These are phyloP conservation scores for Arthrobotrys conoides DNA, from an alignment of 2,329 filamentous ascomycete species.

Conservation along the genomic window DNA sequence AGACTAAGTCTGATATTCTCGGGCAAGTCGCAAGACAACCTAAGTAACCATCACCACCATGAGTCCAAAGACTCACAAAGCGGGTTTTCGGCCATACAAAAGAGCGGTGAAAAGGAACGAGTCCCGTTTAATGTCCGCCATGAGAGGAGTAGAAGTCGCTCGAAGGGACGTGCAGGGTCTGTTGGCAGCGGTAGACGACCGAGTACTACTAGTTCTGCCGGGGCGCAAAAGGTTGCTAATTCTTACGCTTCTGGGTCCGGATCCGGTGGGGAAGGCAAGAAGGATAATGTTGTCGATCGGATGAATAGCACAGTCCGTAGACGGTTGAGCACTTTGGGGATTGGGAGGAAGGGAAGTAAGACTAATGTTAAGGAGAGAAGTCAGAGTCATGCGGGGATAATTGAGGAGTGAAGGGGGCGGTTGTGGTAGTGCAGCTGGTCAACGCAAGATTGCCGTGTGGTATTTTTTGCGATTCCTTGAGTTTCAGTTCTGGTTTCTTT, in stretches of 20 bases:
- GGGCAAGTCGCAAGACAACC: constrained; percentile 53
- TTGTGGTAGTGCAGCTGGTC: not conserved
- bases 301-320: constrained; percentile 79
- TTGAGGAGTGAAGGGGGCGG: constrained; percentile 38
- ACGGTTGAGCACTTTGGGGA: constrained; percentile 81
- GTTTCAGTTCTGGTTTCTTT: constrained; percentile 22
- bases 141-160: constrained; percentile 56
- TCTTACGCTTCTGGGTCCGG: constrained; percentile 43
- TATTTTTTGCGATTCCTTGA: constrained; percentile 22
- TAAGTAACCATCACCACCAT: constrained; percentile 44
- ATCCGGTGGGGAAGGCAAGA: constrained; percentile 48
- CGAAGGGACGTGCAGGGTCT: constrained; percentile 57
- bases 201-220: constrained; percentile 57
- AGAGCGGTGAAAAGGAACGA: constrained; percentile 52
- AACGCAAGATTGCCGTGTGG: constrained; percentile 40
- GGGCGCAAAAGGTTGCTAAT: constrained; percentile 49
- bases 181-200: constrained; percentile 51
- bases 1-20: constrained; percentile 55
- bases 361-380: constrained; percentile 63
- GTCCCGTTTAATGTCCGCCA: constrained; percentile 47
- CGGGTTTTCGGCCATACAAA: constrained; percentile 28
- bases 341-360: constrained; percentile 71
- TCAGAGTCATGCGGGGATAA: constrained; percentile 41
- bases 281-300: constrained; percentile 58
- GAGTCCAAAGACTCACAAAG: constrained; percentile 48